These are phyloP conservation scores for Leccinum uliginosum DNA, from an alignment of 768 basidiomycete genomes.

Conservation along the genomic window DNA sequence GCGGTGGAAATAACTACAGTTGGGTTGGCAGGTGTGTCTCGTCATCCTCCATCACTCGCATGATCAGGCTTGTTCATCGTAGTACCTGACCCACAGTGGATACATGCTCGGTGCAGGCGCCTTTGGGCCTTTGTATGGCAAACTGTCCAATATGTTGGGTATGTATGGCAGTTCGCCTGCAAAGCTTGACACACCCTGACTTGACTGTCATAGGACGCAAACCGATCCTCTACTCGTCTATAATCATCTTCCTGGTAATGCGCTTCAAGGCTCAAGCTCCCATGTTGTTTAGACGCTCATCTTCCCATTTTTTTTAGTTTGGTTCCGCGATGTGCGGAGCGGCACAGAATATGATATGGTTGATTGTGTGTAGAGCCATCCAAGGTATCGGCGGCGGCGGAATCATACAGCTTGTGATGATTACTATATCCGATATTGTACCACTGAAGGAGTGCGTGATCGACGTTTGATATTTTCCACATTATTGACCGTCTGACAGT, in stretches of 20 bases:
- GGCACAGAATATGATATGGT: conserved; percentile 74
- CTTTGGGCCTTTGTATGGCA: conserved; percentile 72
- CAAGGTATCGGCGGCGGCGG: conserved; percentile 85
- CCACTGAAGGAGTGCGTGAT: conserved; percentile 64
- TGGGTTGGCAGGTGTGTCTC: conserved; percentile 65
- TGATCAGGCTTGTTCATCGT: neutral
- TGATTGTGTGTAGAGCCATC: conserved; percentile 70
- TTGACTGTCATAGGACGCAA: conserved; percentile 49
- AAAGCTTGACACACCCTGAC: conserved; percentile 19
- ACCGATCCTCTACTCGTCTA: conserved; percentile 61
- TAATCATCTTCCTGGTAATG: conserved; percentile 64
- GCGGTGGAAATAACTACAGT: conserved; percentile 59
- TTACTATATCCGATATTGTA: conserved; percentile 81
- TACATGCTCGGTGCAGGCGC: conserved; percentile 70
- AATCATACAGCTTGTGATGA: conserved; percentile 71
- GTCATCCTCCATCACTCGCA: neutral
- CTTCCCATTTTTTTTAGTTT: conserved; percentile 36
- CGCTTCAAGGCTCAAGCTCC: neutral
- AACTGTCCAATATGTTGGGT: conserved; percentile 61
- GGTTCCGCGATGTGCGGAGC: conserved; percentile 81
- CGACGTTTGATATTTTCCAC: neutral
- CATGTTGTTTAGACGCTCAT: neutral
- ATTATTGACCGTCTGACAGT: conserved; percentile 34
- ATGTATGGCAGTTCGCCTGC: neutral
- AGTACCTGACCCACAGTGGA: conserved; percentile 42